A percentile compares a stretch with the other conserved stretches of the same genome.
phyloP scores from a whole-genome alignment of 305 asterid genomes.

The Solanum hybrid region DNA sequence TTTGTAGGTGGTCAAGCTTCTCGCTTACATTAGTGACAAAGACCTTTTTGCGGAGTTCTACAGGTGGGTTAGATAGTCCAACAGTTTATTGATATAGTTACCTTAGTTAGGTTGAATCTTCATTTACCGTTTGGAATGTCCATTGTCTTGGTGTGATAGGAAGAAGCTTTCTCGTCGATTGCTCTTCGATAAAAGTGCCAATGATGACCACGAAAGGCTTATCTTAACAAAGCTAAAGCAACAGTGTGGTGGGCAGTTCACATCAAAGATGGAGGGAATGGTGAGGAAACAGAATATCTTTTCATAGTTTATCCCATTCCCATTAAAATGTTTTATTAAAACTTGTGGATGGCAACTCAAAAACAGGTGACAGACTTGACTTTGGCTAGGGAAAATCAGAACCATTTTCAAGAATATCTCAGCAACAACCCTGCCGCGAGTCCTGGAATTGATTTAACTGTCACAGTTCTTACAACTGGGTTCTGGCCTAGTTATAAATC shows the following conservation, averaged over 20 bases:
- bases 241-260: slow-evolving; percentile 25
- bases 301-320: background rate
- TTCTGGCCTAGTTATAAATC: slow-evolving; percentile 30
- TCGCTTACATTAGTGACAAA: slow-evolving; percentile 19
- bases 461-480: slow-evolving; percentile 28
- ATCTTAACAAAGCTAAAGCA: slow-evolving; percentile 24
- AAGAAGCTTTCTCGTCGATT: slow-evolving; percentile 17
- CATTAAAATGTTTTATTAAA: background rate
- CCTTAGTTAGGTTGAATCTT: background rate
- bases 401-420: slow-evolving; percentile 14
- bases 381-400: slow-evolving; percentile 34
- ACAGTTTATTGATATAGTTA: background rate
- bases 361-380: slow-evolving; percentile 38
- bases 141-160: slow-evolving; percentile 7
- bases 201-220: slow-evolving; percentile 25
- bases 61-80: slow-evolving; percentile 2
- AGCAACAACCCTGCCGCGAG: slow-evolving; percentile 10
- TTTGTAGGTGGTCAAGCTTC: slow-evolving; percentile 38
- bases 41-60: slow-evolving; percentile 23
- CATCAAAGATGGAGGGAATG: slow-evolving; percentile 32
- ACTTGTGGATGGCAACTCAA: background rate
- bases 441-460: slow-evolving; percentile 41
- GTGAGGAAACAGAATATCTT: background rate
- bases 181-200: slow-evolving; percentile 13
- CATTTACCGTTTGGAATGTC: background rate